phyloP scores from a whole-genome alignment of 441 rosid genomes.

The Adansonia gregorii region DNA sequence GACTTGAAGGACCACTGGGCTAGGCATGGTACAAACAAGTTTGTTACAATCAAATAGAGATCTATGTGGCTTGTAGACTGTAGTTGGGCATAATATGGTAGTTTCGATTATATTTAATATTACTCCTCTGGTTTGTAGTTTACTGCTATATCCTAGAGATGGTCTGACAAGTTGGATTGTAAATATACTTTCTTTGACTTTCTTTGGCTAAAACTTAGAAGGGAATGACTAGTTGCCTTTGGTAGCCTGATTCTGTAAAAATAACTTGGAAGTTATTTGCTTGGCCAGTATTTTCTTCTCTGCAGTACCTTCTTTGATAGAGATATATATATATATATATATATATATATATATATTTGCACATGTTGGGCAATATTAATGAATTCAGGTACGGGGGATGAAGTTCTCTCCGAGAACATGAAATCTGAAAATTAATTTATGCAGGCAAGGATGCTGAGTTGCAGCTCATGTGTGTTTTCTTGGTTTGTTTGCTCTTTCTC shows the following conservation, averaged over 20 bases:
- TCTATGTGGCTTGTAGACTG: slow-evolving; percentile 28
- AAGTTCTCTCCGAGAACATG: background rate
- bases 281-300: slow-evolving; percentile 7
- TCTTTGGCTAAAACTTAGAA: slow-evolving; percentile 18
- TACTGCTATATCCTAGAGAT: background rate
- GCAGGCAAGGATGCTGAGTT: background rate
- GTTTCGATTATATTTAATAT: slow-evolving; percentile 20
- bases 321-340: too few relatives aligned
- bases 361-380: too few relatives aligned
- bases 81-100: slow-evolving; percentile 1
- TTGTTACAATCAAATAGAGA: slow-evolving; percentile 44
- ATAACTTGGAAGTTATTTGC: slow-evolving; percentile 19
- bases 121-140: slow-evolving; percentile 4
- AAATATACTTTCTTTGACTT: slow-evolving; percentile 21
- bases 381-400: too few relatives aligned
- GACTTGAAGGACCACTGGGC: slow-evolving; percentile 70
- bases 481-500: too few relatives aligned
- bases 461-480: too few relatives aligned
- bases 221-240: background rate
- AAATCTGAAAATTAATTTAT: background rate
- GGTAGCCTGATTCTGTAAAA: slow-evolving; percentile 21
- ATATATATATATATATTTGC: too few relatives aligned
- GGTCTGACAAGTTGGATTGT: slow-evolving; percentile 24
- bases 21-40: slow-evolving; percentile 69
- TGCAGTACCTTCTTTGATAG: background rate